A percentile compares a stretch with the other conserved stretches of the same genome.
These are phyloP conservation scores for Ustilago cynodontis DNA, from an alignment of 1,284 basidiomycete species.

Conservation along the genomic window DNA sequence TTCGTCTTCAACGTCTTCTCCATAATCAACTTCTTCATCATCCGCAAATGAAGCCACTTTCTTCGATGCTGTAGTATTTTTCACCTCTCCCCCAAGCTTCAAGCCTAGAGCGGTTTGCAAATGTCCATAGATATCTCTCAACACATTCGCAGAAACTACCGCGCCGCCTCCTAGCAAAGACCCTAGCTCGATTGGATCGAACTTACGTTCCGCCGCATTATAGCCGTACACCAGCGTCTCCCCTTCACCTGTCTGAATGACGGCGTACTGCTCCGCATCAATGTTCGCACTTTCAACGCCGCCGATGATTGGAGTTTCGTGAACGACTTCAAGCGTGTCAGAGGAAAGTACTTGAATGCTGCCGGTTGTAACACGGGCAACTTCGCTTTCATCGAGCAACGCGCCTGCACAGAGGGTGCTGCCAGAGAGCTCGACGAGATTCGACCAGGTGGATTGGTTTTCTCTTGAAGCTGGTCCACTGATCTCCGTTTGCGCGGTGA, in stretches of 20 bases:
- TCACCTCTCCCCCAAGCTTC: background rate
- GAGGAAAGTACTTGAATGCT: conserved; percentile 30
- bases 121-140: conserved; percentile 26
- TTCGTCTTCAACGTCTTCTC: conserved; percentile 44
- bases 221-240: conserved; percentile 23
- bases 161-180: background rate
- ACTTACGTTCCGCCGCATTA: background rate
- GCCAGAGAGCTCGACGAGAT: background rate
- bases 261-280: conserved; percentile 35
- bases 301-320: conserved; percentile 13
- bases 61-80: background rate
- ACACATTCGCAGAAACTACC: conserved; percentile 33
- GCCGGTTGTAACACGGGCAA: conserved; percentile 26
- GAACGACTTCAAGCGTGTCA: conserved; percentile 17
- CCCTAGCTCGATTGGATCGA: conserved; percentile 18
- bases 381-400: conserved; percentile 10
- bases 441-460: conserved; percentile 10
- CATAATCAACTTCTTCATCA: conserved; percentile 62
- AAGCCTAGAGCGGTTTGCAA: conserved; percentile 9
- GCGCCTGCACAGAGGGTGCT: conserved; percentile 23
- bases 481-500: conserved; percentile 8
- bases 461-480: background rate
- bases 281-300: conserved; percentile 26
- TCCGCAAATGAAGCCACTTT: conserved; percentile 2
- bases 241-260: conserved; percentile 27